Base-by-base conservation (phyloP, 2,329 filamentous ascomycete species). In the Exophiala alcalophila region DNA sequence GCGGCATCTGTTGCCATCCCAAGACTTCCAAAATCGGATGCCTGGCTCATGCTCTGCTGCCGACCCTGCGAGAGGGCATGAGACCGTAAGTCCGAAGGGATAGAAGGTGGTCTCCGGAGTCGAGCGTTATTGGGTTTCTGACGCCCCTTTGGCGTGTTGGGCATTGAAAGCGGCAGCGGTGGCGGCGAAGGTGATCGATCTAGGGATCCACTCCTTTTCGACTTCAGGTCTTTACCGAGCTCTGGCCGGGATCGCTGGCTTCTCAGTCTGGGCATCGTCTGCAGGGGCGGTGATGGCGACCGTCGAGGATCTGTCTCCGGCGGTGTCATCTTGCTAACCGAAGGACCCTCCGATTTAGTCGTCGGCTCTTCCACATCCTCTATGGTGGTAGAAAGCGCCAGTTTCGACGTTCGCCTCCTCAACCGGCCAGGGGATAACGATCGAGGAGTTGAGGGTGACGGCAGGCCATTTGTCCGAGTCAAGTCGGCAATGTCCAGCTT, bases 401-500 rank as follows among this genome's bases (percentile, higher is more conserved):
- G 66, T 47, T 74, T 73, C 2, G 78, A 81, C 2, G 70, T 57
- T 54, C 75, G 76, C 52, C 72, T 77, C 18, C 71, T 71, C n/a
- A 80, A 53, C 31, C 73, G 69, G 4, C 72, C 72, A 1, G 77
- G 68, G 11, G 69, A 72, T 24, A 62, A 66, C 4, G 67, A 65
- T 4, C 61, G 64, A 3, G 64, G 65, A 4, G 66, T 66, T 10
- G 67, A 63, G 4, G 65, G 68, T 11, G 61, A 60, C n/a, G 63
- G 56, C 4, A 71, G 65, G 15, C 62, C 64, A n/a, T 70, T 68
- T 12, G 70, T 67, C 39, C 71, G 68, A 50, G 77, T 73, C 39
- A 94, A 90, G 48, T 90, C 86, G 6, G 88, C 85, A 27, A 97
- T 70, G 57, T 97, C 91, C 1, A 84, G 83, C 56, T 86, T 88